Evolutionary conservation across 2,329 filamentous ascomycete species (phyloP).

Genomic region (Cryphonectria naterciae): DNA sequence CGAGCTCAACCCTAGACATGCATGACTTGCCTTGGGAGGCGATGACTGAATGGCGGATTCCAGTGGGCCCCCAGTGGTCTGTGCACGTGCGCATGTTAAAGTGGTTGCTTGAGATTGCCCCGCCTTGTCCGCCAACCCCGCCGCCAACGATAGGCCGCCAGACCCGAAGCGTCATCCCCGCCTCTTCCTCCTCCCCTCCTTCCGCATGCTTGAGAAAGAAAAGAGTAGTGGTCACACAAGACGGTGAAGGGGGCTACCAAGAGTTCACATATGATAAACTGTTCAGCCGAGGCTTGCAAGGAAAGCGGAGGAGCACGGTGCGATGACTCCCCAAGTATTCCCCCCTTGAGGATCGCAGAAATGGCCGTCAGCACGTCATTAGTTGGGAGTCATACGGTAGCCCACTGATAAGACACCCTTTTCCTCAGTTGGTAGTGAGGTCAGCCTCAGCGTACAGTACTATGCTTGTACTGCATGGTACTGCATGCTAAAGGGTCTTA

Average conservation of each 20-base stretch:
- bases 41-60: not conserved
- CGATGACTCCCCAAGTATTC: not conserved
- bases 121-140: constrained; percentile 2
- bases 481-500: not conserved
- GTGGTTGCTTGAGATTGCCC: constrained; percentile 8
- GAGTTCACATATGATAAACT: not conserved
- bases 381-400: not conserved
- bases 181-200: not conserved
- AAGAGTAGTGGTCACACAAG: not conserved
- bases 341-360: not conserved
- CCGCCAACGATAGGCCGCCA: not conserved
- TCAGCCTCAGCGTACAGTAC: not conserved
- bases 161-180: not conserved
- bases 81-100: constrained; percentile 9
- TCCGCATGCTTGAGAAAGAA: not conserved
- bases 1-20: too few species aligned
- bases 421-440: not conserved
- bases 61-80: constrained; percentile 1
- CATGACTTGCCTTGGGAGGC: not conserved
- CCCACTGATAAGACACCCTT: not conserved
- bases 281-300: not conserved
- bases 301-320: not conserved
- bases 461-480: too few species aligned
- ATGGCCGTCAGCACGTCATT: not conserved
- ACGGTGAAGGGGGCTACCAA: not conserved